Evolutionary conservation across 2,329 filamentous ascomycete genomes (phyloP).

Genomic region (Aspergillus puulaauensis): DNA sequence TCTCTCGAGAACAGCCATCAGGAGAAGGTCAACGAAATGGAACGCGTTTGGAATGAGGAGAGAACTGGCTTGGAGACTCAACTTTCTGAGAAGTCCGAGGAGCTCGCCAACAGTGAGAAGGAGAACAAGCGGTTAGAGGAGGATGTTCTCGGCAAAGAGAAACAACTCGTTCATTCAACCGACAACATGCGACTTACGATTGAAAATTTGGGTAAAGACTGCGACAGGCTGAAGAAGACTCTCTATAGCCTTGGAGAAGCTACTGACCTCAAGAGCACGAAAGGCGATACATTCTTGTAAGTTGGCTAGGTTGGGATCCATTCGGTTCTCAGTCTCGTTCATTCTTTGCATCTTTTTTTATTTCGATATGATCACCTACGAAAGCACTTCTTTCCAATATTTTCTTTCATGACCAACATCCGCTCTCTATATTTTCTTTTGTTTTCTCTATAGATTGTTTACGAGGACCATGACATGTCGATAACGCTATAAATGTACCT

Average conservation of each 20-base stretch:
- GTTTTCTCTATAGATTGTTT: conserved; percentile 22
- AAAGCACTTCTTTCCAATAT: conserved; percentile 14
- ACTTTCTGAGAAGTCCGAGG: conserved; percentile 44
- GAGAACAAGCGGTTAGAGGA: conserved; percentile 45
- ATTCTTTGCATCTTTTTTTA: conserved; percentile 12
- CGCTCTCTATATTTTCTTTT: conserved; percentile 19
- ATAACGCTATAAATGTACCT: conserved; percentile 41
- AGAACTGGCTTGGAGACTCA: conserved; percentile 31
- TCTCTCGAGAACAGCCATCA: conserved; percentile 26
- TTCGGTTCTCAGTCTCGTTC: conserved; percentile 15
- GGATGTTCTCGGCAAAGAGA: conserved; percentile 47
- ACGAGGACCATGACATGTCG: conserved; percentile 27
- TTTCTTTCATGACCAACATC: conserved; percentile 12
- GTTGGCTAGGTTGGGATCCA: conserved; percentile 33
- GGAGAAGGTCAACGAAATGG: conserved; percentile 26
- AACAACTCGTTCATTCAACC: conserved; percentile 45
- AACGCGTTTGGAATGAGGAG: conserved; percentile 34
- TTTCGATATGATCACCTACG: conserved; percentile 12
- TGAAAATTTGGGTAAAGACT: conserved; percentile 52
- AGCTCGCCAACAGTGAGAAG: conserved; percentile 44
- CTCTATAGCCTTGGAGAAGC: conserved; percentile 52
- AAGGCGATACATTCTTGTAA: conserved; percentile 52
- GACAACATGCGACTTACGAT: conserved; percentile 49
- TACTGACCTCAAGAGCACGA: conserved; percentile 50
- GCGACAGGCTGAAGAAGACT: conserved; percentile 51